Conservation (phyloP, 2,329 filamentous ascomycete species). For the Sclerotinia subarctica region DNA sequence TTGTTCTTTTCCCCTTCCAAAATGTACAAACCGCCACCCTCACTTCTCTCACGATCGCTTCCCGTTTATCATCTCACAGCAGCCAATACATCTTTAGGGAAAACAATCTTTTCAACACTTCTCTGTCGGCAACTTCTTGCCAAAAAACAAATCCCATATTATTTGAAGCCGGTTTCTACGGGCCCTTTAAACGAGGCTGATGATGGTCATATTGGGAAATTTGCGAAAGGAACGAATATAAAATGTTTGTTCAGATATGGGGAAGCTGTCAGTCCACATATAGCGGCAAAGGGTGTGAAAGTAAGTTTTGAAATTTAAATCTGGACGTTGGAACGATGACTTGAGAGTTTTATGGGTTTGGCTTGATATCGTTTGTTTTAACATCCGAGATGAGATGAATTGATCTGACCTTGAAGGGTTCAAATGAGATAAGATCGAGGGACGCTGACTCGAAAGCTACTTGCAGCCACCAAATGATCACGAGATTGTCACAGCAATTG, state of each 20-base stretch:
- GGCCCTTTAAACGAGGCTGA: constrained; percentile 68
- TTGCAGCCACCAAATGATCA: constrained; percentile 18
- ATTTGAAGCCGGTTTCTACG: constrained; percentile 80
- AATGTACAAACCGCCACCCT: constrained; percentile 17
- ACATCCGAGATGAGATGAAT: too few species aligned
- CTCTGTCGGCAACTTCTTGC: constrained; percentile 14
- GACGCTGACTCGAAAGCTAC: constrained; percentile 40
- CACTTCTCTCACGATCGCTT: constrained; percentile 9
- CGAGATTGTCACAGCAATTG: constrained; percentile 17
- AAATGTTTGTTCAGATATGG: constrained; percentile 68
- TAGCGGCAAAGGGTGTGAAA: constrained; percentile 51
- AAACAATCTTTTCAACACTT: constrained; percentile 21
- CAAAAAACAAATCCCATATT: constrained; percentile 39
- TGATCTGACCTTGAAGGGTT: not conserved
- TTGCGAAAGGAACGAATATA: constrained; percentile 53
- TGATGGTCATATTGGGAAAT: constrained; percentile 57
- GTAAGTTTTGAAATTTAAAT: not conserved
- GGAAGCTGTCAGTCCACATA: constrained; percentile 73
- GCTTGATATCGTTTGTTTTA: not conserved
- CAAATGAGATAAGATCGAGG: not conserved
- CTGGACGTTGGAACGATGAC: too few species aligned
- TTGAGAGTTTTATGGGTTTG: not conserved
- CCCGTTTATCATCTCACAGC: constrained; percentile 15
- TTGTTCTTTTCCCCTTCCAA: not conserved
- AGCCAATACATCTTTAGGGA: constrained; percentile 18